Conservation (phyloP, 352 stramenopile species). For the Globisporangium polare region DNA sequence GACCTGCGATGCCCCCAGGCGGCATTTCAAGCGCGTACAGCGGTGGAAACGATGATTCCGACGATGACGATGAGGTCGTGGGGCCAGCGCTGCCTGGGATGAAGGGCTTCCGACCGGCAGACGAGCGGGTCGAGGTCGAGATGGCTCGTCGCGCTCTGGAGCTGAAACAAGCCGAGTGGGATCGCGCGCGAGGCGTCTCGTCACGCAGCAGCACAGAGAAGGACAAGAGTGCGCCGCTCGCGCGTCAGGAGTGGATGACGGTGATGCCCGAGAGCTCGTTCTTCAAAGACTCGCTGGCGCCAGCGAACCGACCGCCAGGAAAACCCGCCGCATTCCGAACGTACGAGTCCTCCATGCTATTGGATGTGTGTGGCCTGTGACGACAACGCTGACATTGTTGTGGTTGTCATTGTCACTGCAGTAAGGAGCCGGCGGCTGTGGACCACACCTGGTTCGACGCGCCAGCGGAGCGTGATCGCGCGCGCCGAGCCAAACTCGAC, state of each 20-base stretch:
- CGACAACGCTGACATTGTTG: neutral
- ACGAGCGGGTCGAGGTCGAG: slow-evolving; percentile 65
- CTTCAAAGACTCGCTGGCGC: slow-evolving; percentile 68
- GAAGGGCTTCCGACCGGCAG: slow-evolving; percentile 68
- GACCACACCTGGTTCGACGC: slow-evolving; percentile 82
- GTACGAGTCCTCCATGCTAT: slow-evolving; percentile 16
- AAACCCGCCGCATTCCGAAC: slow-evolving; percentile 61
- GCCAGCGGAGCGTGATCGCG: slow-evolving; percentile 76
- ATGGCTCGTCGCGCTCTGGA: slow-evolving; percentile 56
- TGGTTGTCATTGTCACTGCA: slow-evolving; percentile 20
- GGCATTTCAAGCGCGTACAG: slow-evolving; percentile 1
- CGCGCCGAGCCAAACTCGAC: slow-evolving; percentile 75
- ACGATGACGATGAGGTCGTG: slow-evolving; percentile 50
- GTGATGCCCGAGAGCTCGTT: slow-evolving; percentile 78
- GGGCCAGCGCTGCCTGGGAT: slow-evolving; percentile 72
- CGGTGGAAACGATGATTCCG: slow-evolving; percentile 17
- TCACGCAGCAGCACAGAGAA: slow-evolving; percentile 4
- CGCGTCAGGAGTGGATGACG: slow-evolving; percentile 82
- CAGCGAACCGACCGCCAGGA: slow-evolving; percentile 35
- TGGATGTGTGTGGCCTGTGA: neutral
- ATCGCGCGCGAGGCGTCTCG: slow-evolving; percentile 27
- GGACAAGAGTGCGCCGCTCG: slow-evolving; percentile 16
- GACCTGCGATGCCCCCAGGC: slow-evolving; percentile 41
- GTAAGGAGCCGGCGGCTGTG: slow-evolving; percentile 67
- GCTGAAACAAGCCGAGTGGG: slow-evolving; percentile 68